Conservation (phyloP, 352 stramenopile species). For the Pythium scleroteichum region DNA sequence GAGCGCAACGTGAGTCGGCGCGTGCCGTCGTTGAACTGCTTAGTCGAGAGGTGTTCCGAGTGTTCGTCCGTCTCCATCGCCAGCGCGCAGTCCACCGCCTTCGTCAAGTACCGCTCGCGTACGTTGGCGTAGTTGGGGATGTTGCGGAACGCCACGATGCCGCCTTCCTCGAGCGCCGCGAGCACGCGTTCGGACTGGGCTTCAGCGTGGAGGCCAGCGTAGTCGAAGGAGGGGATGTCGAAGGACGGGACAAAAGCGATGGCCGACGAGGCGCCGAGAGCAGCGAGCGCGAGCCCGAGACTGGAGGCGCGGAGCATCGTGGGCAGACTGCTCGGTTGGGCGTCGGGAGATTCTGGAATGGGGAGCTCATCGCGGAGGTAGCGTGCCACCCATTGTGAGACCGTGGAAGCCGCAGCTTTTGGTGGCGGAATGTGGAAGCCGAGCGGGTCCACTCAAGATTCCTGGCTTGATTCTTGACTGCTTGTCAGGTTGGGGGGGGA, state of each 20-base stretch:
- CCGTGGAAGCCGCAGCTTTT: not conserved
- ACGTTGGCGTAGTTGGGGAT: conserved; percentile 46
- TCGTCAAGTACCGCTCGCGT: conserved; percentile 38
- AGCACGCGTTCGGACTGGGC: conserved; percentile 31
- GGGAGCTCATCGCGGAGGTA: not conserved
- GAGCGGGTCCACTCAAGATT: not conserved
- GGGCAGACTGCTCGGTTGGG: not conserved
- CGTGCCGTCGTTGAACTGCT: conserved; percentile 55
- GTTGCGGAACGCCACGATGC: conserved; percentile 52
- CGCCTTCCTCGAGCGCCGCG: conserved; percentile 35
- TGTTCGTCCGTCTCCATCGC: conserved; percentile 15
- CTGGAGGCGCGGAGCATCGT: not conserved
- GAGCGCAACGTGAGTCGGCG: conserved; percentile 47
- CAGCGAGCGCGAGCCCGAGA: not conserved
- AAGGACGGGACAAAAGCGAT: conserved; percentile 28
- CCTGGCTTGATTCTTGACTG: not conserved
- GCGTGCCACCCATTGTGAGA: no score
- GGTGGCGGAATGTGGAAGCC: not conserved
- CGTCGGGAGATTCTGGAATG: not conserved
- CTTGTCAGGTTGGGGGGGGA: not conserved
- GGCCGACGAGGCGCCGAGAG: not conserved
- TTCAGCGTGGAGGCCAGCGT: conserved; percentile 20
- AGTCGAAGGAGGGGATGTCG: conserved; percentile 41
- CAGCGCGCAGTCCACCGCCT: conserved; percentile 41
- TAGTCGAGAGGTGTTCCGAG: conserved; percentile 37